These are phyloP conservation scores for Jasminum sambac DNA, from an alignment of 257 asterid genomes.

Conservation along the genomic window DNA sequence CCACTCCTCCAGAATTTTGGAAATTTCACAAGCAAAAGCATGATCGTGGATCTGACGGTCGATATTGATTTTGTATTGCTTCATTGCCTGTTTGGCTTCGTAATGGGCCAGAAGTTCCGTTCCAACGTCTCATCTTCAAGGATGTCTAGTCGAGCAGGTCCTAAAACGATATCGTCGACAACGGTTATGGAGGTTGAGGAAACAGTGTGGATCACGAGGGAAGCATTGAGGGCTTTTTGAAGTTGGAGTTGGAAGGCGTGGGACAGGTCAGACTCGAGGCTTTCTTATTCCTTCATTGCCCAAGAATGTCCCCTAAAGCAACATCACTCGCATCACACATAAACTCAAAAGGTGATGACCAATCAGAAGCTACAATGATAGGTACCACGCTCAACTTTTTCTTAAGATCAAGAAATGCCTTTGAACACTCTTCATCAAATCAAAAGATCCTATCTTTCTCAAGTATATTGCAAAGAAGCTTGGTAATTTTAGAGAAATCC, in stretches of 20 bases:
- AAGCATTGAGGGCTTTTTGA: constrained; percentile 54
- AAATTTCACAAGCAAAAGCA: constrained; percentile 51
- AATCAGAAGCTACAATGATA: too few relatives aligned
- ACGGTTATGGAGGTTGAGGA: constrained; percentile 22
- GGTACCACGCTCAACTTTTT: too few relatives aligned
- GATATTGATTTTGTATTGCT: constrained; percentile 41
- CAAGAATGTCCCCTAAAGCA: too few relatives aligned
- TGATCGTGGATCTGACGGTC: constrained; percentile 60
- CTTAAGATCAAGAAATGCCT: too few relatives aligned
- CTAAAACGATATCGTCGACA: constrained; percentile 28
- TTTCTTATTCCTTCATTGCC: too few relatives aligned
- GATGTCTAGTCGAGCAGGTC: constrained; percentile 21
- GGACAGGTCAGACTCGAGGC: constrained; percentile 22
- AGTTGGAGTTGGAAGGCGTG: constrained; percentile 51
- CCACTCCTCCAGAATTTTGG: constrained; percentile 52
- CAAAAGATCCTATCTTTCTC: too few relatives aligned
- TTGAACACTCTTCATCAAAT: too few relatives aligned
- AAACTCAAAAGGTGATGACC: too few relatives aligned
- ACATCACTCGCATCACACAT: too few relatives aligned
- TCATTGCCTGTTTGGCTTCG: constrained; percentile 30
- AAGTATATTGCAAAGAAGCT: too few relatives aligned
- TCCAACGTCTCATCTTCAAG: constrained; percentile 38
- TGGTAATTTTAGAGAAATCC: too few relatives aligned
- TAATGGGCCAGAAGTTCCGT: constrained; percentile 30
- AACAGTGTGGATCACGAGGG: constrained; percentile 36